Percentiles rank a stretch among this genome's conserved stretches.
Conservation (phyloP, 768 basidiomycete genomes). For the Mycena rosella region DNA sequence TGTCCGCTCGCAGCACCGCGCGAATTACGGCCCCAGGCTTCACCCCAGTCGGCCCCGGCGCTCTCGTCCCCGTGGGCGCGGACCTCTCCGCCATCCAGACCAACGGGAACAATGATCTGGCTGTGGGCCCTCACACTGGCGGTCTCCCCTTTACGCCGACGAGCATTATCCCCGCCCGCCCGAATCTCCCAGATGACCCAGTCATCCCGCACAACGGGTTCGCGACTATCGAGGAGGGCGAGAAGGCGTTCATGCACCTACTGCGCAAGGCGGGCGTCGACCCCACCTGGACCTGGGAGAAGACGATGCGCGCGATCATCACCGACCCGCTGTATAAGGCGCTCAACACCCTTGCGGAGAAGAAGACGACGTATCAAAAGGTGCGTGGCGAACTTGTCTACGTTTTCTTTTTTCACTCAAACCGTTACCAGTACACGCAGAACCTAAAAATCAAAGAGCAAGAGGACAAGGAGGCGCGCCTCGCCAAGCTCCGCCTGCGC, state of each 20-base stretch:
- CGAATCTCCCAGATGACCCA: conserved; percentile 88
- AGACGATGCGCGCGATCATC: conserved; percentile 97
- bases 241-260: conserved; percentile 93
- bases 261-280: conserved; percentile 92
- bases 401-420: conserved; percentile 61
- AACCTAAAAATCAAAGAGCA: conserved; percentile 84
- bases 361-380: conserved; percentile 95
- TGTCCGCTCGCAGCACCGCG: conserved; percentile 41
- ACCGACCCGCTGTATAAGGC: conserved; percentile 98
- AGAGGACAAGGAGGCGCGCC: conserved; percentile 89
- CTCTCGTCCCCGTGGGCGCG: conserved; percentile 64
- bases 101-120: conserved; percentile 62
- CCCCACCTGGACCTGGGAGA: conserved; percentile 97
- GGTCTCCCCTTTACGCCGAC: conserved; percentile 69
- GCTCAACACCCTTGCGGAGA: conserved; percentile 92
- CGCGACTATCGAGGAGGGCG: conserved; percentile 86
- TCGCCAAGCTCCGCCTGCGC: conserved; percentile 90
- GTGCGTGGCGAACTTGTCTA: conserved; percentile 85
- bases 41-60: conserved; percentile 61
- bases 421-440: conserved; percentile 73
- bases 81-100: conserved; percentile 64
- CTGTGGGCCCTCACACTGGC: conserved; percentile 66
- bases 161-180: conserved; percentile 77
- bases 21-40: too few relatives aligned
- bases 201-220: conserved; percentile 94